Base-by-base conservation (phyloP, 305 asterid genomes). In the Rubia balearica region DNA sequence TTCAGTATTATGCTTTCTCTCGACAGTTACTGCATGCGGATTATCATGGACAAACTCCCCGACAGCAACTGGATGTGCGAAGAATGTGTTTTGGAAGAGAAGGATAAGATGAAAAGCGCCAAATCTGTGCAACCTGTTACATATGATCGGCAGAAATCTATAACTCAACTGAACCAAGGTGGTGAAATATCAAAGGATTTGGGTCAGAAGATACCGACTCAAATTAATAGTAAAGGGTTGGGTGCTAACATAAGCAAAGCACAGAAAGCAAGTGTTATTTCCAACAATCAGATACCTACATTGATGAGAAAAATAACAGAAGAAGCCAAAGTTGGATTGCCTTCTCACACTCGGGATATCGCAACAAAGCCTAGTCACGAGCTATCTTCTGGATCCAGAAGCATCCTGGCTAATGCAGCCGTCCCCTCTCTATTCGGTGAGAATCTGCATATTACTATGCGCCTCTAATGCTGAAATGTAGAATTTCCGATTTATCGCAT, bases 1-100 rank as follows among this genome's bases (percentile, higher is more conserved):
- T 40, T 27, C 61, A 1, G 67, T 49, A 67, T 38, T 17, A 67
- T 77, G 61, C 41, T 3, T 27, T 48, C 67, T 65, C 53, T 71
- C 76, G 71, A 13, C 49, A 90, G 97, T 46, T 90, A 90, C 70
- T 90, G 97, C 83, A 90, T 90, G 97, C 82, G 87, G 40, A 81
- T 76, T 75, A 80, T 72, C 89, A 75, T 79, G 85, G 79, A 75
- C 21, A 73, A 87, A 82, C 83, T 88, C 74, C 97, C 97, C 45
- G 90, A 84, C 74, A 86, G 83, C 71, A 88, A 82, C 70, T 90
- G 96, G 96, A 77, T 87, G 66, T 90, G 97, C 82, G 97, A 88
- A 84, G 97, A 87, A 65, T 90, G 97, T 27, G 24, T 63, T 63
- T 40, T 38, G 48, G 70, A 61, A 74, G 69, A 49, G 14, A 61